Percentiles rank a stretch among this genome's conserved stretches.
These are phyloP conservation scores for Fusarium penzigii DNA, from an alignment of 2,329 filamentous ascomycete genomes.

Conservation along the genomic window DNA sequence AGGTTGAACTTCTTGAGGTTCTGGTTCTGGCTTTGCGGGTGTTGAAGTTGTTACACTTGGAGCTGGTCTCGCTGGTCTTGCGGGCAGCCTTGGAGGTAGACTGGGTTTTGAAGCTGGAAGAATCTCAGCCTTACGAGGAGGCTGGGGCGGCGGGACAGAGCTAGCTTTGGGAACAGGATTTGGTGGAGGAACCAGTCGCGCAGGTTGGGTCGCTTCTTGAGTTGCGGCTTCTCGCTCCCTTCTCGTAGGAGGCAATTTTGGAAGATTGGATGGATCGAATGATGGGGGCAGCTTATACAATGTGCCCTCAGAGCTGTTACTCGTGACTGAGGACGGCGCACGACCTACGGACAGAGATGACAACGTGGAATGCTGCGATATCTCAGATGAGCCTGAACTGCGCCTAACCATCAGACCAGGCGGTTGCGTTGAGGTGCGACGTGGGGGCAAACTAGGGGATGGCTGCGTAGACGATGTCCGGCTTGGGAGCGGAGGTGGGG, in stretches of 20 bases:
- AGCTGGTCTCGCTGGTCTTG: conserved; percentile 41
- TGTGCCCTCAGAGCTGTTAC: conserved; percentile 44
- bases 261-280: conserved; percentile 57
- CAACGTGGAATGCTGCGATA: conserved; percentile 54
- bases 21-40: conserved; percentile 7
- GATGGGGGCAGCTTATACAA: conserved; percentile 56
- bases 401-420: conserved; percentile 44
- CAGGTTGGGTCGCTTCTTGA: conserved; percentile 27
- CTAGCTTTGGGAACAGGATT: background rate
- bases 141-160: conserved; percentile 2
- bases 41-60: conserved; percentile 10
- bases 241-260: conserved; percentile 56
- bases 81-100: conserved; percentile 53
- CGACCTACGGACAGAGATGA: conserved; percentile 54
- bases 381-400: conserved; percentile 59
- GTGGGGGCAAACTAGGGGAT: conserved; percentile 52
- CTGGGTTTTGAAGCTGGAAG: conserved; percentile 37
- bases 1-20: conserved; percentile 9
- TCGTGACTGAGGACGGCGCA: conserved; percentile 49
- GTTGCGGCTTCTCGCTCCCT: conserved; percentile 49
- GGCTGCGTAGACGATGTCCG: conserved; percentile 34
- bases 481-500: conserved; percentile 39
- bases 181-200: conserved; percentile 15
- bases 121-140: conserved; percentile 30
- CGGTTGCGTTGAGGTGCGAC: conserved; percentile 48